These are phyloP conservation scores for Amanita molliuscula DNA, from an alignment of 768 basidiomycete genomes.

Conservation along the genomic window DNA sequence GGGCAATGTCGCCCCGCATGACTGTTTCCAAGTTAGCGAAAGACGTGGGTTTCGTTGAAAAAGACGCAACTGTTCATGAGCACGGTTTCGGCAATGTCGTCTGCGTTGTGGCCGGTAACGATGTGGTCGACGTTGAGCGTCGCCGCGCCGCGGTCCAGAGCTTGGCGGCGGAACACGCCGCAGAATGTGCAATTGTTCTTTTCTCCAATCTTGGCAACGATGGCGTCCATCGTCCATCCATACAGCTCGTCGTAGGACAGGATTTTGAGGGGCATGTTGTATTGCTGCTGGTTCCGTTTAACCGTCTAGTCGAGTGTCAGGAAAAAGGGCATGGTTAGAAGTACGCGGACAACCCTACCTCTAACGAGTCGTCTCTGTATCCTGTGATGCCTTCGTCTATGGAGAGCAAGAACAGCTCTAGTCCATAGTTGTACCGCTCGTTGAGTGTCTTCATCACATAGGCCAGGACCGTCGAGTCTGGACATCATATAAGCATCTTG, in stretches of 20 bases:
- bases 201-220: conserved; percentile 88
- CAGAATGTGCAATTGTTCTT: conserved; percentile 99
- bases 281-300: conserved; percentile 93
- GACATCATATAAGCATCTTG: conserved; percentile 6
- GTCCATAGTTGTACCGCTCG: conserved; percentile 85
- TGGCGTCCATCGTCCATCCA: conserved; percentile 98
- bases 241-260: conserved; percentile 94
- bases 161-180: conserved; percentile 94
- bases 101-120: conserved; percentile 98
- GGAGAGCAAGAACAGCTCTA: conserved; percentile 85
- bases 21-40: conserved; percentile 36
- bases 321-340: conserved; percentile 3
- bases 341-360: conserved; percentile 37
- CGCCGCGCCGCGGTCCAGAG: conserved; percentile 89
- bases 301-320: conserved; percentile 57
- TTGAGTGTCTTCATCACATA: conserved; percentile 96
- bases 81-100: conserved; percentile 98
- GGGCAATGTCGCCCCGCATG: conserved; percentile 95
- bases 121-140: conserved; percentile 90
- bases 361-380: conserved; percentile 93
- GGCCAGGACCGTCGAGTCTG: conserved; percentile 96
- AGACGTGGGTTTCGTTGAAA: background rate
- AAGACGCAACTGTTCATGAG: conserved; percentile 86
- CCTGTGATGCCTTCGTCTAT: conserved; percentile 99
- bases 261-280: conserved; percentile 91